These are phyloP conservation scores for bread wheat (Triticum aestivum) DNA, from an alignment of 176 grass and related monocot genomes.

Conservation along the genomic window DNA sequence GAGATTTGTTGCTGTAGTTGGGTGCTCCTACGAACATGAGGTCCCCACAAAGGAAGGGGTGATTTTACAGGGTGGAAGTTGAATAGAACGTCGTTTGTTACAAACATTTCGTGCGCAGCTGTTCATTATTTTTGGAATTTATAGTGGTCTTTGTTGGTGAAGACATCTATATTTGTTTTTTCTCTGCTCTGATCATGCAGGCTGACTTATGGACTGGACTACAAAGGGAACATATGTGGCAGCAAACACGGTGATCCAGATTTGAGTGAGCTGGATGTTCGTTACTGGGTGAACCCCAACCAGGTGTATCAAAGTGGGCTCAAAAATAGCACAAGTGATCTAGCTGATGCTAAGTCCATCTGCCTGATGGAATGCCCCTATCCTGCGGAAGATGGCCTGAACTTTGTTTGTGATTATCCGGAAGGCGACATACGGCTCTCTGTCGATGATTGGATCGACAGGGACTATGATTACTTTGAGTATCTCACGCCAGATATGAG, in stretches of 20 bases:
- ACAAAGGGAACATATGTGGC: constrained; percentile 92
- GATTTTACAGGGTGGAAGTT: neutral
- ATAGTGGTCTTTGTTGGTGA: neutral
- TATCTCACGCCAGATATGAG: constrained; percentile 88
- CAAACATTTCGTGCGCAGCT: neutral
- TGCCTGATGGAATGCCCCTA: constrained; percentile 95
- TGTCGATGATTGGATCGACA: constrained; percentile 90
- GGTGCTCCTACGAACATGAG: neutral
- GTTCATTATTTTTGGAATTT: neutral
- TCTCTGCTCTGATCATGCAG: constrained; percentile 31
- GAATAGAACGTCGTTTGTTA: neutral
- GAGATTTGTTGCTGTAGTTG: neutral
- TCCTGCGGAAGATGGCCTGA: constrained; percentile 82
- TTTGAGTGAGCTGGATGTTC: constrained; percentile 72
- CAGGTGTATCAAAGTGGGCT: constrained; percentile 91
- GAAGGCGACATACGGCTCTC: constrained; percentile 88
- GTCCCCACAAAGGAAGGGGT: neutral
- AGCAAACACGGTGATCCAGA: constrained; percentile 60
- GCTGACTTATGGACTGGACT: constrained; percentile 83
- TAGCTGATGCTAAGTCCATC: constrained; percentile 72
- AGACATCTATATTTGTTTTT: neutral
- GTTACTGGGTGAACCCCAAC: constrained; percentile 87
- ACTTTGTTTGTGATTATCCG: constrained; percentile 91
- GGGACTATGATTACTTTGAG: constrained; percentile 97
- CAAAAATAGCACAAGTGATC: constrained; percentile 49